phyloP scores from a whole-genome alignment of 208 protist genomes.

The Strigomonas culicis region DNA sequence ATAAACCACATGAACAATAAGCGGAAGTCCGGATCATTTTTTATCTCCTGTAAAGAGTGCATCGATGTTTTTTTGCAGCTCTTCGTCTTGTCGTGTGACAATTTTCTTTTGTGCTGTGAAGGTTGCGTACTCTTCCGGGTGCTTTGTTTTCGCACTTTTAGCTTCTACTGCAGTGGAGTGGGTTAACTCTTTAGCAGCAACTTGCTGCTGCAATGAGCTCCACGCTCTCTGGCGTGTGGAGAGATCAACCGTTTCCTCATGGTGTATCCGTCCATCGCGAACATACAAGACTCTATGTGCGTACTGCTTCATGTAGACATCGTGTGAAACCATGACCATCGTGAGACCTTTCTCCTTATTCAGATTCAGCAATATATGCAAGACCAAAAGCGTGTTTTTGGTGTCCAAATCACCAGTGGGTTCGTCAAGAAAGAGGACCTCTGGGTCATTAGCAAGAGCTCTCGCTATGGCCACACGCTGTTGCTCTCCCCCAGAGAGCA shows the following conservation, averaged over 20 bases:
- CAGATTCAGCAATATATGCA: slow-evolving; percentile 92
- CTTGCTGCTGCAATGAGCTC: slow-evolving; percentile 26
- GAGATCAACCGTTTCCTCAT: slow-evolving; percentile 43
- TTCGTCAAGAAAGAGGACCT: slow-evolving; percentile 95
- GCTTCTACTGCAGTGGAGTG: slow-evolving; percentile 9
- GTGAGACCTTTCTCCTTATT: slow-evolving; percentile 89
- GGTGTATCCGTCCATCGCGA: slow-evolving; percentile 92
- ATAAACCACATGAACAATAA: not conserved
- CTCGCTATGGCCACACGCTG: slow-evolving; percentile 96
- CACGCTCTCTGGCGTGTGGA: slow-evolving; percentile 41
- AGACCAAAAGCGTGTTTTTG: slow-evolving; percentile 92
- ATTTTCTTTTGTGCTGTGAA: slow-evolving; percentile 49
- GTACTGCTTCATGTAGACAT: slow-evolving; percentile 94
- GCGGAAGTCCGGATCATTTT: not conserved
- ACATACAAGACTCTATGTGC: slow-evolving; percentile 93
- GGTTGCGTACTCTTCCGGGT: slow-evolving; percentile 58
- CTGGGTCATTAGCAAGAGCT: slow-evolving; percentile 92
- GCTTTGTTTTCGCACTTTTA: slow-evolving; percentile 15
- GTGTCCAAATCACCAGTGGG: slow-evolving; percentile 97
- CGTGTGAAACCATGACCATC: slow-evolving; percentile 98
- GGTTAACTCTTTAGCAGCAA: slow-evolving; percentile 10
- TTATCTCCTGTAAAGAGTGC: slow-evolving; percentile 40
- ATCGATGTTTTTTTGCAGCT: slow-evolving; percentile 61
- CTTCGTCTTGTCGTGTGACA: slow-evolving; percentile 47
- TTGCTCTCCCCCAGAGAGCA: slow-evolving; percentile 96